Conservation (phyloP, 495 filamentous ascomycete species). For the Talaromyces wortmannii region DNA sequence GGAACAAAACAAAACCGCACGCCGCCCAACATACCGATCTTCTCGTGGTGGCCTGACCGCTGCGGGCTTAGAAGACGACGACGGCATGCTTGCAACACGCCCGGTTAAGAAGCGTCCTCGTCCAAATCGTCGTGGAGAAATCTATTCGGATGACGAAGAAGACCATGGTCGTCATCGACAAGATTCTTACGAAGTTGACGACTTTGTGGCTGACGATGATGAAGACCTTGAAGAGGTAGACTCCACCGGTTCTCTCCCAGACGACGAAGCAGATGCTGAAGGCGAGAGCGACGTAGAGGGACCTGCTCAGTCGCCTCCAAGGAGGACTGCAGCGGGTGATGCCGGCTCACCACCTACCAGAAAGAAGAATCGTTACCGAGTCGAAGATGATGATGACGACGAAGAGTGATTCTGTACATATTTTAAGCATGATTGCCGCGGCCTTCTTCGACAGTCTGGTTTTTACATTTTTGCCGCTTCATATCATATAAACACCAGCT, state of each 20-base stretch:
- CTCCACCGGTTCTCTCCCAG: constrained; percentile 54
- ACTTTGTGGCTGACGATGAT: constrained; percentile 69
- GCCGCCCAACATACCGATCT: constrained; percentile 36
- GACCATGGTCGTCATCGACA: constrained; percentile 61
- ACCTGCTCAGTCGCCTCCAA: constrained; percentile 8
- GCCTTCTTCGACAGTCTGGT: too few relatives aligned
- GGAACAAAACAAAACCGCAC: constrained; percentile 50
- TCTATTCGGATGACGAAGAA: constrained; percentile 48
- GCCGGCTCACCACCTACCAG: constrained; percentile 29
- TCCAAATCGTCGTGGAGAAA: constrained; percentile 42
- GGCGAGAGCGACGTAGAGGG: constrained; percentile 45
- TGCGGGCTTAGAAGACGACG: constrained; percentile 67
- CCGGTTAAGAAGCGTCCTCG: constrained; percentile 36
- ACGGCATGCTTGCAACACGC: constrained; percentile 36
- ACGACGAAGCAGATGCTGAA: constrained; percentile 52
- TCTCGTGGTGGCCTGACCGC: constrained; percentile 58
- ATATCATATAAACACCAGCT: not conserved
- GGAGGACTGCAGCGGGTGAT: constrained; percentile 15
- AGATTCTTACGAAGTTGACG: constrained; percentile 80
- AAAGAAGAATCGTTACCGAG: constrained; percentile 40
- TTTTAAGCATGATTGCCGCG: too few relatives aligned
- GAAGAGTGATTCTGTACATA: constrained; percentile 8
- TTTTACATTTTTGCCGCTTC: not conserved
- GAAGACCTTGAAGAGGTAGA: constrained; percentile 56
- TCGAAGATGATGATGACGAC: constrained; percentile 41